phyloP scores from a whole-genome alignment of 352 stramenopile genomes.

The Globisporangium recalcitrans region DNA sequence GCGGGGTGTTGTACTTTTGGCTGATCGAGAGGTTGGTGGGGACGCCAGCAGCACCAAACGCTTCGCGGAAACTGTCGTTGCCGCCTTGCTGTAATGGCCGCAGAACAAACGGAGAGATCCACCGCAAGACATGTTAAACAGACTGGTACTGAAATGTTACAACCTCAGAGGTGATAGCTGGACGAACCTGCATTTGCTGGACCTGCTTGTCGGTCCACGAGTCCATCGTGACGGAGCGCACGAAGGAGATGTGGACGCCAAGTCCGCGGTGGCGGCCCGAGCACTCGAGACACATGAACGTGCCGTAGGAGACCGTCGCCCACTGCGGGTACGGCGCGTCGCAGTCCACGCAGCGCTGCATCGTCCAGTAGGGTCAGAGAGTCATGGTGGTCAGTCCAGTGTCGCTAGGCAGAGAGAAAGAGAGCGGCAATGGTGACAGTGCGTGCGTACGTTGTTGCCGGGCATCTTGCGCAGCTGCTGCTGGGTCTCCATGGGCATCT shows the following conservation, averaged over 20 bases:
- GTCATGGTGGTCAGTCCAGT: background rate
- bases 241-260: constrained; percentile 92
- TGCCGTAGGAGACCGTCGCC: constrained; percentile 92
- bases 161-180: background rate
- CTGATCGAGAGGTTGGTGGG: constrained; percentile 69
- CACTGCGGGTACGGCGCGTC: constrained; percentile 91
- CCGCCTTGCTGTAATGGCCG: constrained; percentile 35
- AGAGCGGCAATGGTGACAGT: background rate
- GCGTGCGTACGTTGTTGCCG: constrained; percentile 69
- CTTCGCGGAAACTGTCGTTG: constrained; percentile 66
- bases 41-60: constrained; percentile 58
- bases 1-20: constrained; percentile 83
- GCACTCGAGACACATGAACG: constrained; percentile 95
- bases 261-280: constrained; percentile 89
- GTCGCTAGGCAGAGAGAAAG: background rate
- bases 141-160: background rate
- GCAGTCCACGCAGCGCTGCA: constrained; percentile 91
- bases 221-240: constrained; percentile 85
- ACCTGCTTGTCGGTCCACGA: constrained; percentile 87
- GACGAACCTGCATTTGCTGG: constrained; percentile 68
- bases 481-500: constrained; percentile 83
- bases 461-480: constrained; percentile 77
- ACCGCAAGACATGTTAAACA: background rate
- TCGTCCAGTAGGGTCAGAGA: background rate
- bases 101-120: background rate